phyloP scores from a whole-genome alignment of 2,329 filamentous ascomycete species.

The Calonectria fujianensis region DNA sequence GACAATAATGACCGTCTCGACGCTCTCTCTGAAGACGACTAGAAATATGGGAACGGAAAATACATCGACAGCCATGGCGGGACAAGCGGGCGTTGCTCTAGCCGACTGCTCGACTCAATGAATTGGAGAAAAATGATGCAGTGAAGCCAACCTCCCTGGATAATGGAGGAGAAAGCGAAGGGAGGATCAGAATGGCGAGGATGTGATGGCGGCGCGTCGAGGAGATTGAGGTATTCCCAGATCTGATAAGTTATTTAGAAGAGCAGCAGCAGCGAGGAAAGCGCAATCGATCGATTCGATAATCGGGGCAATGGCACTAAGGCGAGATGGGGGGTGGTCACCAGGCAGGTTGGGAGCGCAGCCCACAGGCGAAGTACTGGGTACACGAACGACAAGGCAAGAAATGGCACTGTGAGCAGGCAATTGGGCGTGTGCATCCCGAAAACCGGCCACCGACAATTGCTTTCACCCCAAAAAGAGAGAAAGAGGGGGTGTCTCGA shows the following conservation, averaged over 20 bases:
- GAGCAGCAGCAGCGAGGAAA: conserved; percentile 3
- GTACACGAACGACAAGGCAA: conserved; percentile 1
- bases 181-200: conserved; percentile 1
- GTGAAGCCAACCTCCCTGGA: conserved; percentile 8
- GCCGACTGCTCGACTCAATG: conserved; percentile 7
- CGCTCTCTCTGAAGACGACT: conserved; percentile 89
- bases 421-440: background rate
- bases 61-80: conserved; percentile 77
- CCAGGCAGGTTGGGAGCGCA: conserved; percentile 1
- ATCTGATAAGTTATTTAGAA: conserved; percentile 40
- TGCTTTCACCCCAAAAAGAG: background rate
- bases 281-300: conserved; percentile 34
- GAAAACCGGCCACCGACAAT: conserved; percentile 2
- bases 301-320: conserved; percentile 29
- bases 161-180: background rate
- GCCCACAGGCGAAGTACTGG: background rate
- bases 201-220: background rate
- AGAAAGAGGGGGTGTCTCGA: background rate
- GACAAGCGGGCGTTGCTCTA: background rate
- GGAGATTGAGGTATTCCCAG: conserved; percentile 21
- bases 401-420: background rate
- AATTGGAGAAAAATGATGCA: background rate
- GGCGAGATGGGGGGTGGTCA: conserved; percentile 11
- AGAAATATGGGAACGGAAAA: conserved; percentile 91
- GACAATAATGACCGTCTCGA: conserved; percentile 90